phyloP scores from a whole-genome alignment of 2,329 filamentous ascomycete species.

The Herpotrichia juniperi region DNA sequence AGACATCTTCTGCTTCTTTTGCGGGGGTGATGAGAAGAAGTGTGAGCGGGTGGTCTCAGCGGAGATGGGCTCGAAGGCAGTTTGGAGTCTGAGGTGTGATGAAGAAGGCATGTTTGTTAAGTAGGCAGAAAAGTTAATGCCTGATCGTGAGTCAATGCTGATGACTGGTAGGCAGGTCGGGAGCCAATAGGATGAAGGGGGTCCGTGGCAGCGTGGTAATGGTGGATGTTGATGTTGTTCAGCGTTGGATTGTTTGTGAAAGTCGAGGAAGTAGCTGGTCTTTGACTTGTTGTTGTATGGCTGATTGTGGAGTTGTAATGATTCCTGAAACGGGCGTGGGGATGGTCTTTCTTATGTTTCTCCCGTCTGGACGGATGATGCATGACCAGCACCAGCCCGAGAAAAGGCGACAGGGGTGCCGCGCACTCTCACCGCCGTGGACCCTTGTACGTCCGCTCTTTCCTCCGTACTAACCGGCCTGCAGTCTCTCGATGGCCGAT shows the following conservation, averaged over 20 bases:
- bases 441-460: background rate
- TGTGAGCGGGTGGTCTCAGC: slow-evolving; percentile 52
- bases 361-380: slow-evolving; percentile 28
- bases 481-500: background rate
- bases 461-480: background rate
- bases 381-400: slow-evolving; percentile 22
- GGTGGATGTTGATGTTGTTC: slow-evolving; percentile 5
- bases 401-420: background rate
- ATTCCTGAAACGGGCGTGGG: slow-evolving; percentile 21
- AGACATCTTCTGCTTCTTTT: slow-evolving; percentile 84
- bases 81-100: slow-evolving; percentile 54
- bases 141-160: slow-evolving; percentile 60
- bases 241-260: slow-evolving; percentile 6
- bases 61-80: slow-evolving; percentile 52
- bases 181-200: slow-evolving; percentile 41
- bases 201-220: slow-evolving; percentile 32
- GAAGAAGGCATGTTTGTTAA: slow-evolving; percentile 53
- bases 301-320: slow-evolving; percentile 15
- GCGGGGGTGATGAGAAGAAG: slow-evolving; percentile 50
- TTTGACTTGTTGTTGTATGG: slow-evolving; percentile 5
- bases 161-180: slow-evolving; percentile 32
- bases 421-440: background rate
- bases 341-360: slow-evolving; percentile 39
- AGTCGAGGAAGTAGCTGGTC: slow-evolving; percentile 11
- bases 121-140: slow-evolving; percentile 33